phyloP scores from a whole-genome alignment of 768 basidiomycete genomes.

The Lepiota brunneoincarnata region DNA sequence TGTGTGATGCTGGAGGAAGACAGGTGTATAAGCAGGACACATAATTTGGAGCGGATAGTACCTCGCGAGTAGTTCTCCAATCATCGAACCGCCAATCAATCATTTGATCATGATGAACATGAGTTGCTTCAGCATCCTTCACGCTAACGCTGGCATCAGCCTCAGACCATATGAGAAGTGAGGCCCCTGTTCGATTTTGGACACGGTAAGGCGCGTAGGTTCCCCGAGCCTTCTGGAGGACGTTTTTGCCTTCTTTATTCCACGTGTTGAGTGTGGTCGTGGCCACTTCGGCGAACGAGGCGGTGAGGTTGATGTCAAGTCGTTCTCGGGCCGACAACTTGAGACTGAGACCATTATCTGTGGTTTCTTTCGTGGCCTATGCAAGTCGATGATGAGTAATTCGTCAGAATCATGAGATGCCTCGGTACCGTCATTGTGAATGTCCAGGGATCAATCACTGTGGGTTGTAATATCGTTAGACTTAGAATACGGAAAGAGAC shows the following conservation, averaged over 20 bases:
- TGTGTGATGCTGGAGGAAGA: constrained; percentile 44
- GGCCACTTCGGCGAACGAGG: constrained; percentile 85
- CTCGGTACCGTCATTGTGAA: constrained; percentile 64
- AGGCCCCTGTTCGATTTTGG: constrained; percentile 85
- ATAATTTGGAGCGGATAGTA: constrained; percentile 23
- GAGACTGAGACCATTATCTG: constrained; percentile 51
- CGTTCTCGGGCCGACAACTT: constrained; percentile 74
- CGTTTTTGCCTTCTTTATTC: constrained; percentile 69
- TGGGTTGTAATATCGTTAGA: constrained; percentile 1
- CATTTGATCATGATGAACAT: constrained; percentile 69
- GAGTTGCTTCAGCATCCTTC: constrained; percentile 49
- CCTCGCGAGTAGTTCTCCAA: constrained; percentile 92
- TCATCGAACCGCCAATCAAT: constrained; percentile 98
- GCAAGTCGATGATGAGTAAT: background rate
- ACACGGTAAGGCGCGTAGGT: constrained; percentile 93
- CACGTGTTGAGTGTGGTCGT: constrained; percentile 71
- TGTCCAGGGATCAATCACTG: constrained; percentile 96
- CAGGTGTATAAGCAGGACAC: constrained; percentile 1
- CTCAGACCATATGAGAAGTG: constrained; percentile 85
- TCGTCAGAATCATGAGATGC: background rate
- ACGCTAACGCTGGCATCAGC: constrained; percentile 48
- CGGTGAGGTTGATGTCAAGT: constrained; percentile 88
- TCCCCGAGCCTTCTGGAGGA: constrained; percentile 77
- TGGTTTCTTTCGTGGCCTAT: constrained; percentile 53
- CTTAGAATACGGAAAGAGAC: background rate